Evolutionary conservation across 768 basidiomycete genomes (phyloP).

Genomic region (Crassisporium funariophilum): DNA sequence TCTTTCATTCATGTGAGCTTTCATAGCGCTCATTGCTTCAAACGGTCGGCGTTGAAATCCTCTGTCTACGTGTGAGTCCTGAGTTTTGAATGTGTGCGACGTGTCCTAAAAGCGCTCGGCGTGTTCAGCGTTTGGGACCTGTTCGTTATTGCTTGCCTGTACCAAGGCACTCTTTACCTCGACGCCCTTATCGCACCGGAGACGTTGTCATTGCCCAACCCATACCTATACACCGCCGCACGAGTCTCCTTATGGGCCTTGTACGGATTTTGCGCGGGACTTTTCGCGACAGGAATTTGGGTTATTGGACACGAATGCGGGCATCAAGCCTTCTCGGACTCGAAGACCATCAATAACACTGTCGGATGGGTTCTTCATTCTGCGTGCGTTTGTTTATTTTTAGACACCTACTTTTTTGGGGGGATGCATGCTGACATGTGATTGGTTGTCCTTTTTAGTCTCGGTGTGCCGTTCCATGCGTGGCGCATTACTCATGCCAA

Average conservation of each 20-base stretch:
- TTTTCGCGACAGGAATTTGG: conserved; percentile 93
- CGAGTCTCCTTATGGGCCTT: conserved; percentile 74
- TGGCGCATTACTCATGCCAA: conserved; percentile 95
- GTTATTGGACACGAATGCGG: conserved; percentile 94
- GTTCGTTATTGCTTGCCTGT: conserved; percentile 65
- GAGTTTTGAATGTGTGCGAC: neutral
- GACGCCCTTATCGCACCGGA: conserved; percentile 64
- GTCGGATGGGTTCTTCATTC: conserved; percentile 95
- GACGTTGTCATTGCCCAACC: conserved; percentile 55
- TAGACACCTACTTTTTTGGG: conserved; percentile 13
- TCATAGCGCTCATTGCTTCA: conserved; percentile 78
- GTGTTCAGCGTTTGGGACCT: conserved; percentile 69
- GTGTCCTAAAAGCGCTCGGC: conserved; percentile 1
- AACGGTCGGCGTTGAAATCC: conserved; percentile 84
- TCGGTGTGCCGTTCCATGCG: conserved; percentile 95
- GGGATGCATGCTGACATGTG: conserved; percentile 19
- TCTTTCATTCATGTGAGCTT: conserved; percentile 6
- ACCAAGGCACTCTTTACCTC: conserved; percentile 65
- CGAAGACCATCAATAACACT: conserved; percentile 86
- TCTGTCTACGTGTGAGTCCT: conserved; percentile 71
- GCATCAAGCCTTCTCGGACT: conserved; percentile 95
- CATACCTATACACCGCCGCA: conserved; percentile 61
- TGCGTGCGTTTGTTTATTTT: conserved; percentile 49
- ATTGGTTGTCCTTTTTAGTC: conserved; percentile 44
- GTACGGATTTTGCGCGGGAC: conserved; percentile 81